Conservation (phyloP, 768 basidiomycete species). For the Pulveroboletus frians region DNA sequence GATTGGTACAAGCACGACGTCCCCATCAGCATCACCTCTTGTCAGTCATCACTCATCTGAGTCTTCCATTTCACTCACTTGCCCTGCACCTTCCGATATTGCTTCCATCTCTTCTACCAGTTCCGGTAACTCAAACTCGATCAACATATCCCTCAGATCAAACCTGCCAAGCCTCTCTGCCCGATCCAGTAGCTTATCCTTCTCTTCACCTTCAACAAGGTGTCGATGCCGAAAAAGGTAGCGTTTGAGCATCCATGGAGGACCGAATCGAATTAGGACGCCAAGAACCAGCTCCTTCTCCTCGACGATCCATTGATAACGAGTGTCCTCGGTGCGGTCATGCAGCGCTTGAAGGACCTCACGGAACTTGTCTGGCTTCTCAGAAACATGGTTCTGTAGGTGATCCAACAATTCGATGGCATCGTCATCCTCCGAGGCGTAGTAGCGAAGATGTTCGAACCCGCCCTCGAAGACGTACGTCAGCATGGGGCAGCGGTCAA, state of each 20-base stretch:
- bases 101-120: conserved; percentile 8
- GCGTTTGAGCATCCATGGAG: conserved; percentile 25
- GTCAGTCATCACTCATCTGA: conserved; percentile 3
- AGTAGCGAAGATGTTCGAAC: conserved; percentile 24
- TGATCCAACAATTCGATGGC: conserved; percentile 20
- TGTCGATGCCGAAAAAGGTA: conserved; percentile 23
- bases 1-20: neutral
- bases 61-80: neutral
- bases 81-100: neutral
- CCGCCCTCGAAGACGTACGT: conserved; percentile 27
- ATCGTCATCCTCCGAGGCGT: conserved; percentile 24
- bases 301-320: conserved; percentile 23
- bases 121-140: conserved; percentile 14
- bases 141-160: conserved; percentile 21
- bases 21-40: neutral
- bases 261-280: conserved; percentile 19
- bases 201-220: conserved; percentile 14
- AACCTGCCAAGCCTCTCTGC: conserved; percentile 19
- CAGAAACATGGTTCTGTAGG: conserved; percentile 16
- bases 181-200: conserved; percentile 12
- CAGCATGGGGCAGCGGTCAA: conserved; percentile 25
- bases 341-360: conserved; percentile 24
- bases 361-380: conserved; percentile 21
- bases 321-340: conserved; percentile 18
- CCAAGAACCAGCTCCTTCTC: conserved; percentile 23